Percentiles rank a stretch among this genome's conserved stretches.
Evolutionary conservation across 768 basidiomycete species (phyloP).

Genomic region (Artomyces pyxidatus): DNA sequence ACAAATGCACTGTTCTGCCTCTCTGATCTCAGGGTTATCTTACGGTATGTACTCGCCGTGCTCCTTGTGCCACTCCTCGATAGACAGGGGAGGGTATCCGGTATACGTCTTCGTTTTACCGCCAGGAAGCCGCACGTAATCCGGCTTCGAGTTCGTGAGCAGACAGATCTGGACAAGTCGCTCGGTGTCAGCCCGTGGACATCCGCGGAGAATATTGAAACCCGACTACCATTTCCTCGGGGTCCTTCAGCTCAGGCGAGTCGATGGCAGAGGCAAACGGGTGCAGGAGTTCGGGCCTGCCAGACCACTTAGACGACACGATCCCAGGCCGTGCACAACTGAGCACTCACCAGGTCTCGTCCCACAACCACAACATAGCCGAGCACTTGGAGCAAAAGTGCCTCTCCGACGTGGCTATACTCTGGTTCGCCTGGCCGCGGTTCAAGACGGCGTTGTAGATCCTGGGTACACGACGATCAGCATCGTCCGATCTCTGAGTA

Average conservation of each 20-base stretch:
- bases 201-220: background rate
- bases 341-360: slow-evolving; percentile 38
- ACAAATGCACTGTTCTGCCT: too few species aligned
- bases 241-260: slow-evolving; percentile 43
- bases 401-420: slow-evolving; percentile 44
- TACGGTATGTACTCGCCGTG: slow-evolving; percentile 33
- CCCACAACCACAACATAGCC: slow-evolving; percentile 60
- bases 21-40: too few species aligned
- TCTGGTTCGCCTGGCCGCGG: slow-evolving; percentile 43
- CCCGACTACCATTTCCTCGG: slow-evolving; percentile 39
- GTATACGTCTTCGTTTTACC: slow-evolving; percentile 42
- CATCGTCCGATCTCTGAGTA: background rate
- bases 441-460: slow-evolving; percentile 56
- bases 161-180: background rate
- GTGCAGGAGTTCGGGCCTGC: slow-evolving; percentile 56
- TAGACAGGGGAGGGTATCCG: slow-evolving; percentile 34
- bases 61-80: slow-evolving; percentile 57
- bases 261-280: slow-evolving; percentile 66
- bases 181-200: background rate
- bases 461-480: slow-evolving; percentile 22
- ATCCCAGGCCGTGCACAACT: background rate
- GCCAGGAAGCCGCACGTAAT: slow-evolving; percentile 55
- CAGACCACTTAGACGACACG: too few species aligned
- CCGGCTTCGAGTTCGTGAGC: slow-evolving; percentile 39
- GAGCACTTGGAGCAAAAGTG: slow-evolving; percentile 60